Percentiles rank a stretch among this genome's conserved stretches.
These are phyloP conservation scores for Cladophialophora immunda DNA, from an alignment of 2,329 filamentous ascomycete species.

Conservation along the genomic window DNA sequence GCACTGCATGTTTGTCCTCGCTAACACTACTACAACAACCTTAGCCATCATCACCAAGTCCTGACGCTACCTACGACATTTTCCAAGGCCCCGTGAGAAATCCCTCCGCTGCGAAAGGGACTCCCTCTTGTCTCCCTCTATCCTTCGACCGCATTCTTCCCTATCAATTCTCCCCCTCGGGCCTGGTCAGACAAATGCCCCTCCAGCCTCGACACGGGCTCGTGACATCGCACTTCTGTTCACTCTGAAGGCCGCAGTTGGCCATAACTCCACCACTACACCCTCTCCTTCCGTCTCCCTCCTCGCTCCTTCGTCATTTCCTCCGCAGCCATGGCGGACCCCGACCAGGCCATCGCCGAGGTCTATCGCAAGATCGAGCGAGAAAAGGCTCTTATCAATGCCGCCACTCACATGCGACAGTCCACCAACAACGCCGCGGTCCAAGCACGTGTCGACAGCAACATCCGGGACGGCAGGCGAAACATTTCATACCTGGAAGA, in stretches of 20 bases:
- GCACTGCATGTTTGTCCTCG: slow-evolving; percentile 22
- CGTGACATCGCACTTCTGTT: slow-evolving; percentile 31
- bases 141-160: slow-evolving; percentile 26
- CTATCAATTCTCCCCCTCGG: slow-evolving; percentile 7
- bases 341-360: slow-evolving; percentile 74
- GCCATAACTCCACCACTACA: slow-evolving; percentile 4
- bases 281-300: slow-evolving; percentile 5
- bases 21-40: slow-evolving; percentile 23
- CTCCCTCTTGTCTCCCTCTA: background rate
- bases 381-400: slow-evolving; percentile 93
- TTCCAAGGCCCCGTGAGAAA: slow-evolving; percentile 12
- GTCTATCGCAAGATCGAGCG: slow-evolving; percentile 98
- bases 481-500: slow-evolving; percentile 97
- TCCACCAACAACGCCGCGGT: slow-evolving; percentile 94
- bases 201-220: slow-evolving; percentile 25
- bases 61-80: slow-evolving; percentile 21
- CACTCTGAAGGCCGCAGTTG: slow-evolving; percentile 22
- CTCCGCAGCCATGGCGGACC: slow-evolving; percentile 62
- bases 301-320: slow-evolving; percentile 1
- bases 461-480: slow-evolving; percentile 90
- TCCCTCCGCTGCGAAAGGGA: background rate
- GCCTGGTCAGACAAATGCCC: slow-evolving; percentile 33
- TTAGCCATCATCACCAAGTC: slow-evolving; percentile 21
- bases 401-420: slow-evolving; percentile 92
- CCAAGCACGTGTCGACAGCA: slow-evolving; percentile 86